Evolutionary conservation across 352 stramenopile genomes (phyloP), one percentile per base, ranked within the genome.

Genomic region (Phytopythium montanum): DNA sequence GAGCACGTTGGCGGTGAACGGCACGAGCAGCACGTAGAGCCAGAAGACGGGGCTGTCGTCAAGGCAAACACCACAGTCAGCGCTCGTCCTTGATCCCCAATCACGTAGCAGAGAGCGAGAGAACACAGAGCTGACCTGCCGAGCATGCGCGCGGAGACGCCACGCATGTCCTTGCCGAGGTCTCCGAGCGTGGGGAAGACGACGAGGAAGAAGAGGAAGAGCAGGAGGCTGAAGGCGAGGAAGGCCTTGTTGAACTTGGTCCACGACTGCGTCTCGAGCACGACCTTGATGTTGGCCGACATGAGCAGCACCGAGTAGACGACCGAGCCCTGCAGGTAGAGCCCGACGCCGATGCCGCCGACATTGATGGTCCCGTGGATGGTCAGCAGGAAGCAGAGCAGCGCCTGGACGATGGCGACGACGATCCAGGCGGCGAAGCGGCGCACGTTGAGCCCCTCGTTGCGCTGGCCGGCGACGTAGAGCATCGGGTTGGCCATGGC

Each of bases 261-360:
- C 83, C 83, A 92, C 31, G 73, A 88, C n/a, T 83, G 64, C 8
- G 83, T 90, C 64, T 90, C 80, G 33, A 92, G 51, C 5, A 83
- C 61, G n/a, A 92, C 83, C 66, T 92, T 92, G 51, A 72, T 13
- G 50, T 92, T 92, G 33, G 80, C 80, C 10, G 83, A 87, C 79
- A 90, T 85, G 54, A 92, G 72, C 46, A 92, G 64, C 18, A 73
- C 66, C 14, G 80, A 86, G 68, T 90, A 92, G 49, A 90, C 80
- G 18, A 87, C 65, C 29, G 73, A 80, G 57, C 80, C 79, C 49
- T 90, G 78, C 5, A 90, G 58, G 61, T 92, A 90, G 10, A 88
- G 61, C 16, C 61, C 75, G 5, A 59, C 45, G 25, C 69, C 77
- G 14, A 83, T 48, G 0, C 61, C 79, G 46, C 59, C 56, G 41